phyloP scores from a whole-genome alignment of 1,284 basidiomycete genomes.

The Malassezia brasiliensis region DNA sequence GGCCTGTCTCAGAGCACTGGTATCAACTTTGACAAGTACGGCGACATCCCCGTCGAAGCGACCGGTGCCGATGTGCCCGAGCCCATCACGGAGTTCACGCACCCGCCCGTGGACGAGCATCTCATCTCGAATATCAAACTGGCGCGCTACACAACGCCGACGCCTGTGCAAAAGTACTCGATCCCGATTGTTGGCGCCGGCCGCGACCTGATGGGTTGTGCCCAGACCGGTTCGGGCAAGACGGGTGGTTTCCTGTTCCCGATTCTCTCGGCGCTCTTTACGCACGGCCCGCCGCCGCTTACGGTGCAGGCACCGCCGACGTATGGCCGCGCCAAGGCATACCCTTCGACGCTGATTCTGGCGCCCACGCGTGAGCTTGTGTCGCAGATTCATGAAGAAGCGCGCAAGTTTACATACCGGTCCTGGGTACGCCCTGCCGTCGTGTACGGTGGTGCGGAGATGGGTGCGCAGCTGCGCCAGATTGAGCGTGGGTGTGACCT shows the following conservation, averaged over 20 bases:
- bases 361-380: constrained; percentile 97
- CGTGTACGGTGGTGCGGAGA: constrained; percentile 98
- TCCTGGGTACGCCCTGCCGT: constrained; percentile 99
- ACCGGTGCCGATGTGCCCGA: constrained; percentile 92
- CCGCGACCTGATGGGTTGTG: constrained; percentile 97
- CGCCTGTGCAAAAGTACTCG: constrained; percentile 99
- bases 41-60: constrained; percentile 97
- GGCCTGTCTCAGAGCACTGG: constrained; percentile 67
- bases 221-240: constrained; percentile 99
- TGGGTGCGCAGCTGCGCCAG: constrained; percentile 81
- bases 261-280: constrained; percentile 88
- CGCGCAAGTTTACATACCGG: constrained; percentile 96
- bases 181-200: constrained; percentile 87
- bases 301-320: constrained; percentile 53
- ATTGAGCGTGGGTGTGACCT: constrained; percentile 97
- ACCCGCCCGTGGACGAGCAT: constrained; percentile 80
- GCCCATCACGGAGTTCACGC: constrained; percentile 75
- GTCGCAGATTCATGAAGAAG: constrained; percentile 98
- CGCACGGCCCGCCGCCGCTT: constrained; percentile 64
- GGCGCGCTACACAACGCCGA: constrained; percentile 87
- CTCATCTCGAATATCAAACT: constrained; percentile 88
- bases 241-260: constrained; percentile 99
- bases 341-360: constrained; percentile 87
- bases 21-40: constrained; percentile 99
- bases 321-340: constrained; percentile 77